Evolutionary conservation across 139 green algal species (phyloP).

Genomic region (Chlamydomonas eustigma): DNA sequence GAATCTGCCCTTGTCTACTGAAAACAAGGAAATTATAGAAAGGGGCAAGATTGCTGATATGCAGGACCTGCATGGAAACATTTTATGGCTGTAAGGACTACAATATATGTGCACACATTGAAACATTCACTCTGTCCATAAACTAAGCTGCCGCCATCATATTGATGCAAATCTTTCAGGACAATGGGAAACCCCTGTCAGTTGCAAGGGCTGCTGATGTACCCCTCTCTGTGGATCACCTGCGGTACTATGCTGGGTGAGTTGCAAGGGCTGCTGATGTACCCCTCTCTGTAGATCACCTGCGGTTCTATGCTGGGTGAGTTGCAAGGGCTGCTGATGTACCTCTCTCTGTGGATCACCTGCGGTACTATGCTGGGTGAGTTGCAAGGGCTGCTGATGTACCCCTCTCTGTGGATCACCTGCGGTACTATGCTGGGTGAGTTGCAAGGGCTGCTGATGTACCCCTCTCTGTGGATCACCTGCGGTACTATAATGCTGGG

Average conservation of each 20-base stretch:
- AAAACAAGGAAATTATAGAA: too few relatives aligned
- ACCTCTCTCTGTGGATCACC: neutral
- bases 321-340: neutral
- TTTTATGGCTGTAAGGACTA: too few relatives aligned
- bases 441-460: too few relatives aligned
- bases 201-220: neutral
- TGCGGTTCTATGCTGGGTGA: neutral
- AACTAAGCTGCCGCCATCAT: too few relatives aligned
- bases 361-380: neutral
- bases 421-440: neutral
- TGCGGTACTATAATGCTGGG: too few relatives aligned
- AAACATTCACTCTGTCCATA: too few relatives aligned
- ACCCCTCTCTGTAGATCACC: neutral
- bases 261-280: neutral
- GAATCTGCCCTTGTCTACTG: too few relatives aligned
- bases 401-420: neutral
- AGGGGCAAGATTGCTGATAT: too few relatives aligned
- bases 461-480: too few relatives aligned
- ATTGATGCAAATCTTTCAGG: too few relatives aligned
- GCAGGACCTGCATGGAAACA: too few relatives aligned
- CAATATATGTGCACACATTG: too few relatives aligned
- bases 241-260: neutral
- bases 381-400: neutral
- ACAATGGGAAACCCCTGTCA: conserved; percentile 1
- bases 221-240: neutral